Conservation (phyloP, 768 basidiomycete genomes). For the Sarcodon aspratus region DNA sequence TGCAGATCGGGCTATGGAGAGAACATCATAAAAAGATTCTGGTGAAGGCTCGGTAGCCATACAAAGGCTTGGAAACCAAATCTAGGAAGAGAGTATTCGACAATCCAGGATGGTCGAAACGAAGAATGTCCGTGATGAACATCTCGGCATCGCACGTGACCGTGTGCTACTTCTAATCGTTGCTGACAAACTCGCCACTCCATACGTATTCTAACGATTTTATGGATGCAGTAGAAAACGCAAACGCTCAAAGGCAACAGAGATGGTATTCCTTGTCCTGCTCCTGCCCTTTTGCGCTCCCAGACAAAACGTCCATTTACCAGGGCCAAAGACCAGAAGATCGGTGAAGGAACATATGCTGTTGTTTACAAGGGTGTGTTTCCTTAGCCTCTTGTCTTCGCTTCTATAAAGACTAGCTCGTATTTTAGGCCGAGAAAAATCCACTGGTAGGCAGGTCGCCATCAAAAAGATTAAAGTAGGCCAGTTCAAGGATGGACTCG, state of each 20-base stretch:
- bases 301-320: conserved; percentile 3
- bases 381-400: conserved; percentile 3
- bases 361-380: conserved; percentile 82
- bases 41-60: too few species aligned
- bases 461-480: conserved; percentile 99
- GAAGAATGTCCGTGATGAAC: too few species aligned
- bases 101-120: too few species aligned
- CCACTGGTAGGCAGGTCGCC: conserved; percentile 77
- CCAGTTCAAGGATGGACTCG: conserved; percentile 93
- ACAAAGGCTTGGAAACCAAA: too few species aligned
- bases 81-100: too few species aligned
- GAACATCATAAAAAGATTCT: conserved; percentile 23
- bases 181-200: too few species aligned
- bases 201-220: neutral
- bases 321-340: conserved; percentile 74
- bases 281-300: conserved; percentile 1
- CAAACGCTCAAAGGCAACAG: conserved; percentile 62
- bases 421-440: conserved; percentile 52
- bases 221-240: conserved; percentile 80
- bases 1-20: conserved; percentile 33
- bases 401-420: neutral
- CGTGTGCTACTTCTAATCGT: too few species aligned
- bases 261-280: conserved; percentile 34
- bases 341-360: conserved; percentile 91
- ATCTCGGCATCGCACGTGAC: too few species aligned